Percentiles rank a stretch among this genome's conserved stretches.
These are phyloP conservation scores for Neurospora sp. DNA, from an alignment of 495 filamentous ascomycete species.

Conservation along the genomic window DNA sequence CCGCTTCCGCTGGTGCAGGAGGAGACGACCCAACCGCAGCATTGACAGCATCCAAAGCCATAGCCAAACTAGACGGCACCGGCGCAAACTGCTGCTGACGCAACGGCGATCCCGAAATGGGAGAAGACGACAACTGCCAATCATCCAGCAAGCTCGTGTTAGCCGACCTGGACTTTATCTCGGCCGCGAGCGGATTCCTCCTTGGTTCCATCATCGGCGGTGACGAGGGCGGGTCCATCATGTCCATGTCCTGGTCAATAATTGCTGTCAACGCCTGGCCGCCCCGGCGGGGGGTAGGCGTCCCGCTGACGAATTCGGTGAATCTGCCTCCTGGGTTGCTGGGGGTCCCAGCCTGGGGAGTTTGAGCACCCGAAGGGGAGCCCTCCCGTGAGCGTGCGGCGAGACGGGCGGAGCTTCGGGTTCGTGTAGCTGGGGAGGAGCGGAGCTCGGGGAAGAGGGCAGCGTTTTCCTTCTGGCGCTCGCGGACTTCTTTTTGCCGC, in stretches of 20 bases:
- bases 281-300: conserved; percentile 61
- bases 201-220: conserved; percentile 35
- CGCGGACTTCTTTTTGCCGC: conserved; percentile 59
- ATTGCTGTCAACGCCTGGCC: conserved; percentile 28
- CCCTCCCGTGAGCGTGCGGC: not conserved
- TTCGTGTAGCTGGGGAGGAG: conserved; percentile 40
- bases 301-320: conserved; percentile 65
- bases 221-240: conserved; percentile 41
- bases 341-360: conserved; percentile 28
- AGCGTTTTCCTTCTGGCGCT: conserved; percentile 55
- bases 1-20: not conserved
- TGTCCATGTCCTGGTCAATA: conserved; percentile 32
- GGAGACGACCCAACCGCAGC: not conserved
- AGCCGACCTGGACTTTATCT: conserved; percentile 33
- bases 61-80: not conserved
- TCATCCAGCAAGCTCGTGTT: conserved; percentile 30
- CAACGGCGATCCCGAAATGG: conserved; percentile 32
- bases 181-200: conserved; percentile 39
- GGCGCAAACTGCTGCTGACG: not conserved
- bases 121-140: conserved; percentile 37
- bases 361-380: not conserved
- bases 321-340: conserved; percentile 22
- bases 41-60: not conserved
- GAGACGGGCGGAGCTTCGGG: not conserved
- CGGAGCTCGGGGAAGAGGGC: conserved; percentile 60